Evolutionary conservation across 768 basidiomycete genomes (phyloP).

Genomic region (Tylopilus intermedius): DNA sequence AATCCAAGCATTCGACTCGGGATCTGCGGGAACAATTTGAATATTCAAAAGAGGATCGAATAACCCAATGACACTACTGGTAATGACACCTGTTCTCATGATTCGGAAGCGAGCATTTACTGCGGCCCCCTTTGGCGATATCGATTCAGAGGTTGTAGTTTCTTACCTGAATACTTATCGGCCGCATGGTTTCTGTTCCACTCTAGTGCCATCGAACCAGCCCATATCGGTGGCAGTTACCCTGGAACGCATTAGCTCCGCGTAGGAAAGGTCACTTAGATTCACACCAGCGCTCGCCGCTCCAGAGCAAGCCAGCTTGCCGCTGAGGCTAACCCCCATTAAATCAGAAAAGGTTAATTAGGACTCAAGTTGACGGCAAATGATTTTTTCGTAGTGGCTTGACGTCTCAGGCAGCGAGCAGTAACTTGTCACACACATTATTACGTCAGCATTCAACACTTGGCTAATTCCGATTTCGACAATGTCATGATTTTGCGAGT

Average conservation of each 20-base stretch:
- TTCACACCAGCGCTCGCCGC: not conserved
- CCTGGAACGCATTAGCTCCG: not conserved
- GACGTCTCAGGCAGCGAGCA: not conserved
- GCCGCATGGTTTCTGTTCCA: not conserved
- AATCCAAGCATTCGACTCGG: not conserved
- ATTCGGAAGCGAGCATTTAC: constrained; percentile 3
- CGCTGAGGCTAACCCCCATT: not conserved
- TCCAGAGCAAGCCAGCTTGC: not conserved
- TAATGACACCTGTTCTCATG: constrained; percentile 8
- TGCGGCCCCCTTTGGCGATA: constrained; percentile 4
- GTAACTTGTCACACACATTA: not conserved
- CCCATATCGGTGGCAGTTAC: not conserved
- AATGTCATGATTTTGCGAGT: constrained; percentile 24
- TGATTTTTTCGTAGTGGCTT: not conserved
- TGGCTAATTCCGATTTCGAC: constrained; percentile 5
- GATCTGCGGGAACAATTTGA: constrained; percentile 1
- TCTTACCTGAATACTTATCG: not conserved
- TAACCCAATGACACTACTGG: not conserved
- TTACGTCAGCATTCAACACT: constrained; percentile 22
- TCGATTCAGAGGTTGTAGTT: not conserved
- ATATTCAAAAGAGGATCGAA: not conserved
- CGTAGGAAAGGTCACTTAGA: not conserved
- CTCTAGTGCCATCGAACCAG: not conserved
- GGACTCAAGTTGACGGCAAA: not conserved
- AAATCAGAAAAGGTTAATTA: constrained; percentile 1